Evolutionary conservation across 2,329 filamentous ascomycete species (phyloP).

Genomic region (Ilyonectria robusta): DNA sequence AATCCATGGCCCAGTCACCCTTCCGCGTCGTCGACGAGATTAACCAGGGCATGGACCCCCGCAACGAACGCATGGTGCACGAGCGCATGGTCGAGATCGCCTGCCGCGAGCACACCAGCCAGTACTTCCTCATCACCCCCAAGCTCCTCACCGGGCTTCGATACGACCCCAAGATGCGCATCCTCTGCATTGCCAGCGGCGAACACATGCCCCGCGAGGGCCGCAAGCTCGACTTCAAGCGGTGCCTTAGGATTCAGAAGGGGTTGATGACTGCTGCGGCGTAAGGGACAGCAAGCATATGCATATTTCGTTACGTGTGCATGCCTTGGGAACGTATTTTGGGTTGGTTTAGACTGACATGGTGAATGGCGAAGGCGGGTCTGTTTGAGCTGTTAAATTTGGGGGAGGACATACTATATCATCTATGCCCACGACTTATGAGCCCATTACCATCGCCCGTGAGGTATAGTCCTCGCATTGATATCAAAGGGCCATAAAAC

Average conservation of each 20-base stretch:
- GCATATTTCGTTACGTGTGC: neutral
- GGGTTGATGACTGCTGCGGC: constrained; percentile 54
- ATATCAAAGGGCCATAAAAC: neutral
- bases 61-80: constrained; percentile 98
- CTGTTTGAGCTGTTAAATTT: neutral
- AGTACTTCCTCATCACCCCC: constrained; percentile 98
- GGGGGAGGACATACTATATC: neutral
- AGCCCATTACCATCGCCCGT: neutral
- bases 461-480: neutral
- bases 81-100: constrained; percentile 98
- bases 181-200: constrained; percentile 93
- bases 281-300: neutral
- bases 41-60: constrained; percentile 99
- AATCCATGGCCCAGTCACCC: constrained; percentile 91
- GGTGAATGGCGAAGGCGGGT: neutral
- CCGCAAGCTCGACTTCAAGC: constrained; percentile 64
- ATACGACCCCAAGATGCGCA: constrained; percentile 92
- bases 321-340: too few species aligned
- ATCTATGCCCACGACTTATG: neutral
- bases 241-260: constrained; percentile 61
- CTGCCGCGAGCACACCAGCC: constrained; percentile 82
- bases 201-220: constrained; percentile 76
- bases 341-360: neutral
- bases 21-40: constrained; percentile 99
- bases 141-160: constrained; percentile 89